Evolutionary conservation across 108 stramenopile genomes (phyloP).

Genomic region (Nannochloropsis gaditana): DNA sequence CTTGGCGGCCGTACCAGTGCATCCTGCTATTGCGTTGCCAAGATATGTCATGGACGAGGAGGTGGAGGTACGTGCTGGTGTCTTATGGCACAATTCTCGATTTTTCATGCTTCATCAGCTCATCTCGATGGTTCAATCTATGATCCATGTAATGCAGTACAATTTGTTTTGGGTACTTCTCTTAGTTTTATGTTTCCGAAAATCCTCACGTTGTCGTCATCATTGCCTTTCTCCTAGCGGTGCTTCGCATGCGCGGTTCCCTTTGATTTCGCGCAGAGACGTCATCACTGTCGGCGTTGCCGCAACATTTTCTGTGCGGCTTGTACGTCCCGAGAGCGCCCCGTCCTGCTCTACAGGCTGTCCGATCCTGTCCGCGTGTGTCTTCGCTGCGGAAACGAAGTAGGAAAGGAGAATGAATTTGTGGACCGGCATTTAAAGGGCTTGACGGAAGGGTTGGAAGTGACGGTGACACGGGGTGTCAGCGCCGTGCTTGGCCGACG

Average conservation of each 20-base stretch:
- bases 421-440: not conserved
- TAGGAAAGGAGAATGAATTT: not conserved
- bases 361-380: not conserved
- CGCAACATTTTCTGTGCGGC: conserved; percentile 1
- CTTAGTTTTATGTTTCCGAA: not conserved
- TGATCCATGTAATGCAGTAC: not conserved
- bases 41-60: not conserved
- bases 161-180: too few species aligned
- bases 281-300: not conserved
- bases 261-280: not conserved
- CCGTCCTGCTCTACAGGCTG: conserved; percentile 2
- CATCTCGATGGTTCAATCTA: not conserved
- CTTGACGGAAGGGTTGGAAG: not conserved
- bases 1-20: not conserved
- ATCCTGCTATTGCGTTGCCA: conserved; percentile 19
- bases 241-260: not conserved
- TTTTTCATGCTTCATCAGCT: not conserved
- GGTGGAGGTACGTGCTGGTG: not conserved
- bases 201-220: not conserved
- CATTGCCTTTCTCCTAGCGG: not conserved
- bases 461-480: not conserved
- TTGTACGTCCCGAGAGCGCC: not conserved
- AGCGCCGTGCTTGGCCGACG: not conserved
- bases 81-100: not conserved
- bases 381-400: conserved; percentile 13